These are phyloP conservation scores for Kluyveromyces lactis DNA, from an alignment of 805 yeast species.

Conservation along the genomic window DNA sequence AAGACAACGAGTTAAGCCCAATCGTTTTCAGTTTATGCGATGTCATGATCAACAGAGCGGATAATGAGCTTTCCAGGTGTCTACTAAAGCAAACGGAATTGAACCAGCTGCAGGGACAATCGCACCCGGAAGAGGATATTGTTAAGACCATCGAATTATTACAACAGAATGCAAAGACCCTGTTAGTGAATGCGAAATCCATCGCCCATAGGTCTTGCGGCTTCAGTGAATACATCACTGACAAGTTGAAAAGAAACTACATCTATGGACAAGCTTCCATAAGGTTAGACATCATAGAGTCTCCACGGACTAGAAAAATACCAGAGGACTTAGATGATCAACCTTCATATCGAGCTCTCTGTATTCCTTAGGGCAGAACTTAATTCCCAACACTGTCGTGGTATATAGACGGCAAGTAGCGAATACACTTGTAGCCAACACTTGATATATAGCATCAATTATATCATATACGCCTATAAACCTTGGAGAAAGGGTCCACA, in stretches of 20 bases:
- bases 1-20: conserved; percentile 16
- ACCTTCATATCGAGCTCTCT: conserved; percentile 12
- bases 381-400: too few species aligned
- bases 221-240: conserved; percentile 22
- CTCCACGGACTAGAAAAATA: neutral
- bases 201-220: conserved; percentile 26
- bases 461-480: too few species aligned
- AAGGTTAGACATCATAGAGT: conserved; percentile 12
- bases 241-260: conserved; percentile 24
- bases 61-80: conserved; percentile 20
- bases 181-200: conserved; percentile 16
- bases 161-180: conserved; percentile 19
- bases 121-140: conserved; percentile 1
- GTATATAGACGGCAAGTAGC: too few species aligned
- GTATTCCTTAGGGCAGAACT: neutral
- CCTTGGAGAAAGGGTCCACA: too few species aligned
- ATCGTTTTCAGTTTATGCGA: conserved; percentile 22
- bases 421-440: too few species aligned
- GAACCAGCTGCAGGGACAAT: neutral
- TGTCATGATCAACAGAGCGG: conserved; percentile 16
- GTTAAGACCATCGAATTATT: conserved; percentile 11
- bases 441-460: too few species aligned
- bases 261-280: conserved; percentile 18
- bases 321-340: conserved; percentile 16
- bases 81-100: conserved; percentile 9